phyloP scores from a whole-genome alignment of 345 rosid genomes.

The Citrus reticulata region DNA sequence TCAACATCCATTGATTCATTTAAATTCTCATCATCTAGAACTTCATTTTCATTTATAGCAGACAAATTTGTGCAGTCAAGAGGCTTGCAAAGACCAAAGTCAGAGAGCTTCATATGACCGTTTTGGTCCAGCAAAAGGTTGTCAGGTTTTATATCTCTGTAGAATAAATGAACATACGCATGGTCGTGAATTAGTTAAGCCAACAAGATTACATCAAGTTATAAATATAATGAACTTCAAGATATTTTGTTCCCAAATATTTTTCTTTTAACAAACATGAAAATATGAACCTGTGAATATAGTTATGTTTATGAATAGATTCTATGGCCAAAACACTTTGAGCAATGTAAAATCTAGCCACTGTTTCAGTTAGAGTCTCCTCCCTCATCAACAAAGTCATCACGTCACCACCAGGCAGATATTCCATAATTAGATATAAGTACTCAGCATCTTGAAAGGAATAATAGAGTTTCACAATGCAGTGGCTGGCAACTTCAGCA shows the following conservation, averaged over 20 bases:
- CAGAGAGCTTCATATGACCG: slow-evolving; percentile 94
- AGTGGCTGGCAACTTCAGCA: slow-evolving; percentile 89
- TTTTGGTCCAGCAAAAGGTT: slow-evolving; percentile 81
- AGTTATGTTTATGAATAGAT: slow-evolving; percentile 86
- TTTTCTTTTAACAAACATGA: not conserved
- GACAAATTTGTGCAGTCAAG: slow-evolving; percentile 76
- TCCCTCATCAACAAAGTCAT: slow-evolving; percentile 94
- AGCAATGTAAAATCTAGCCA: slow-evolving; percentile 87
- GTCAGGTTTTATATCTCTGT: slow-evolving; percentile 97
- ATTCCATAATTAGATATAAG: slow-evolving; percentile 89
- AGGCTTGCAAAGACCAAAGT: slow-evolving; percentile 99
- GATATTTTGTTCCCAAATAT: not conserved
- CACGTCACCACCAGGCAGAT: slow-evolving; percentile 92
- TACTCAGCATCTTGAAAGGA: slow-evolving; percentile 85
- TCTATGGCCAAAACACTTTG: slow-evolving; percentile 90
- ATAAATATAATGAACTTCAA: slow-evolving; percentile 7
- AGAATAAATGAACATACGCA: slow-evolving; percentile 7
- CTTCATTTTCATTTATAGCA: slow-evolving; percentile 68
- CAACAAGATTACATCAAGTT: slow-evolving; percentile 9
- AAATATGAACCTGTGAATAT: slow-evolving; percentile 74
- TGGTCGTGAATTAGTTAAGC: slow-evolving; percentile 3
- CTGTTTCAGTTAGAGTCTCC: slow-evolving; percentile 90
- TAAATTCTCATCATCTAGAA: slow-evolving; percentile 59
- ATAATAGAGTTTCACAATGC: slow-evolving; percentile 86
- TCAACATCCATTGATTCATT: slow-evolving; percentile 62